These are phyloP conservation scores for Paecilomyces sp. DNA, from an alignment of 2,329 filamentous ascomycete genomes.

Conservation along the genomic window DNA sequence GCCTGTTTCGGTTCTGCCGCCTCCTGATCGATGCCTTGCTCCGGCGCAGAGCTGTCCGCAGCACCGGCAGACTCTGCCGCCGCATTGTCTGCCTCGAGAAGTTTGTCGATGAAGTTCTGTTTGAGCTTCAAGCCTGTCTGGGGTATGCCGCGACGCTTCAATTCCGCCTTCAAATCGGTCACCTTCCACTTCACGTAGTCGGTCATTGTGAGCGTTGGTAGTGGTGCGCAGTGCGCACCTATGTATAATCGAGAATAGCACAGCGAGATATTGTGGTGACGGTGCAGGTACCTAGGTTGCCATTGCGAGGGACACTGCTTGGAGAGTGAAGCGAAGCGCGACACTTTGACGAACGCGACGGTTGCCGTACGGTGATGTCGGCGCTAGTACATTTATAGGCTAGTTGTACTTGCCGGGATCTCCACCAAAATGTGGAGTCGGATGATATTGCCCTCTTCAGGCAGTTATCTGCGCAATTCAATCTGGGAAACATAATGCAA, in stretches of 20 bases:
- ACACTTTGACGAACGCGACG: background rate
- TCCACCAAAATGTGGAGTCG: background rate
- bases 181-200: slow-evolving; percentile 61
- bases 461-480: no score
- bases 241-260: background rate
- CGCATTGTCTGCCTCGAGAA: slow-evolving; percentile 42
- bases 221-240: background rate
- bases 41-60: background rate
- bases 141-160: slow-evolving; percentile 64
- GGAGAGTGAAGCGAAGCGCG: background rate
- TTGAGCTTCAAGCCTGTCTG: slow-evolving; percentile 65
- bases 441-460: no score
- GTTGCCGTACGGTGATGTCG: background rate
- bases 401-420: background rate
- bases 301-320: background rate
- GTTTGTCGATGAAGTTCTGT: slow-evolving; percentile 55
- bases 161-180: slow-evolving; percentile 65
- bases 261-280: background rate
- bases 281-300: background rate
- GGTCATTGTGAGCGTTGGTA: slow-evolving; percentile 31
- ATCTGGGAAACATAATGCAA: no score
- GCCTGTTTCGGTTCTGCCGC: slow-evolving; percentile 6
- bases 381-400: background rate
- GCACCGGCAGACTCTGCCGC: slow-evolving; percentile 13
- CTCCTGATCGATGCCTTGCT: slow-evolving; percentile 6